These are phyloP conservation scores for Lichtheimia corymbifera DNA, from an alignment of 371 early-diverging fungal species.

Conservation along the genomic window DNA sequence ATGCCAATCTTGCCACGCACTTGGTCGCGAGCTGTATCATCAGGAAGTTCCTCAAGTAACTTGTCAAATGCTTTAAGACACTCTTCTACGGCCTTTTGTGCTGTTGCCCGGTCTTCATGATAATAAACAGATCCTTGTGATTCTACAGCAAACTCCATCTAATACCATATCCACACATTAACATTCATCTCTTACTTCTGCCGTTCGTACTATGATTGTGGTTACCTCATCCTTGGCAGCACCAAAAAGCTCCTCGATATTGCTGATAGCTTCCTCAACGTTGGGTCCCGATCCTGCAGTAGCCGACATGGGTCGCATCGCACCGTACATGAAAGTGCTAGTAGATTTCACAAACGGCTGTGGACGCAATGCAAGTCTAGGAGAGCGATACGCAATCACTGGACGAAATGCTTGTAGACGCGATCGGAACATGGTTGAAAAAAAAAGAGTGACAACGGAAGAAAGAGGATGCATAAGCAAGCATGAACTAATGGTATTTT, in stretches of 20 bases:
- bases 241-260: slow-evolving; percentile 36
- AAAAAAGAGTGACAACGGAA: too few relatives aligned
- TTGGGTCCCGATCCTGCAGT: neutral
- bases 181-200: too few relatives aligned
- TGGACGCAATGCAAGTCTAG: too few relatives aligned
- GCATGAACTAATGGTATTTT: too few relatives aligned
- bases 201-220: too few relatives aligned
- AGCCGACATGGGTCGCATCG: too few relatives aligned
- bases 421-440: too few relatives aligned
- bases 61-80: slow-evolving; percentile 33
- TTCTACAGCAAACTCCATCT: slow-evolving; percentile 48
- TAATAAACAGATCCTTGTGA: slow-evolving; percentile 46
- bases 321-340: too few relatives aligned
- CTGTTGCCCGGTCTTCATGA: slow-evolving; percentile 36
- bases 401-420: too few relatives aligned
- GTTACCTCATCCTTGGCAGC: slow-evolving; percentile 41
- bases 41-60: slow-evolving; percentile 32
- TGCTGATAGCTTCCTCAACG: slow-evolving; percentile 37
- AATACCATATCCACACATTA: neutral
- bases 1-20: slow-evolving; percentile 37
- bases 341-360: too few relatives aligned
- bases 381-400: too few relatives aligned
- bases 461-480: too few relatives aligned
- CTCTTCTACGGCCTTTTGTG: slow-evolving; percentile 38
- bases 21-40: slow-evolving; percentile 36